Evolutionary conservation across 345 rosid genomes (phyloP), one percentile per base, ranked within the genome.

Genomic region (Gossypium ekmanianum): DNA sequence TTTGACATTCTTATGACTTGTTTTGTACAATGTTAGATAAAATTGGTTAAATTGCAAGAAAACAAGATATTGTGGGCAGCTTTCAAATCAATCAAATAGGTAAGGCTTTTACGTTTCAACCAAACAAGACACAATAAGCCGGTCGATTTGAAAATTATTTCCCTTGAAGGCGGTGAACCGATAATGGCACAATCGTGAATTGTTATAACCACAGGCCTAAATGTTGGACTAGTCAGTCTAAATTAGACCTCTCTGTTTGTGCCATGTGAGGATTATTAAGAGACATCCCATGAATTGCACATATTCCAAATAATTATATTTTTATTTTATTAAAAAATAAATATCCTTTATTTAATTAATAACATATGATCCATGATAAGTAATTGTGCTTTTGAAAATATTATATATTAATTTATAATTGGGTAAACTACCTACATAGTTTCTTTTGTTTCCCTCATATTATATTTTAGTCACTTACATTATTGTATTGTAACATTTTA

Each of bases 61-160:
- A 20, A 16, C n/a, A 14, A 14, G 47, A 45, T 22, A 12, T 7
- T 12, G 6, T 50, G 59, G 29, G 50, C 16, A 29, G 27, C 45
- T 71, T 27, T 17, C 48, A 29, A 3, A 7, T 55, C 44, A 7
- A 11, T 64, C 11, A 2, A 24, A 3, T 34, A 7, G 63, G 26
- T 47, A 13, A 34, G 68, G 68, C 63, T 75, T 75, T 58, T n/a
- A 51, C 76, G 9, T 5, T 71, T 20, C 16, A 18, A 73, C 41
- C 48, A 29, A 52, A 29, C 26, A 71, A 71, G 1, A 18, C 7
- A n/a, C 41, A 5, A 34, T 1, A 0, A n/a, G 16, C 26, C 11
- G 24, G 44, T 27, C 16, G 3, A 17, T 29, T 69, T 68, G 44
- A 18, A 4, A 8, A 17, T 43, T 34, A 17, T 11, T 17, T 16